phyloP scores from a whole-genome alignment of 2,329 filamentous ascomycete species.

The Cryphonectria japonica region DNA sequence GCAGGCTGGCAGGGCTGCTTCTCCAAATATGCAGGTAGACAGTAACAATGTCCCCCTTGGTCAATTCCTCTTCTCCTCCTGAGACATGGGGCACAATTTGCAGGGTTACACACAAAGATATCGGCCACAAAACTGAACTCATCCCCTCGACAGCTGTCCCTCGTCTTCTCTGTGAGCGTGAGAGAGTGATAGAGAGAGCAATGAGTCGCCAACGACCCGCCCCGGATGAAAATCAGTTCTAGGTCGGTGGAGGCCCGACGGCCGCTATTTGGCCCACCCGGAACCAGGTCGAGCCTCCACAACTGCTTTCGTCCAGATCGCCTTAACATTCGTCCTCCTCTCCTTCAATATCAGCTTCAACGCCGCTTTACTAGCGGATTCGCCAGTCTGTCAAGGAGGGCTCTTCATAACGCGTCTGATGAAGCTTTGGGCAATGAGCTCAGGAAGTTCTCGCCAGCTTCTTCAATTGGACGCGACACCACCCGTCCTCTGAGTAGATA shows the following conservation, averaged over 20 bases:
- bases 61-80: not conserved
- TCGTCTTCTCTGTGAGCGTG: not conserved
- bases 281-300: not conserved
- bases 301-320: not conserved
- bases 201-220: slow-evolving; percentile 19
- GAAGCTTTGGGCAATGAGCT: too few species aligned
- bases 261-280: slow-evolving; percentile 18
- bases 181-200: not conserved
- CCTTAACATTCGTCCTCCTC: not conserved
- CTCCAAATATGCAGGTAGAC: not conserved
- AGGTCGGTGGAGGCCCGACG: slow-evolving; percentile 22
- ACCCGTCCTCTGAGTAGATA: slow-evolving; percentile 7
- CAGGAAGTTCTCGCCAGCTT: not conserved
- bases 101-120: not conserved
- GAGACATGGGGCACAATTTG: not conserved
- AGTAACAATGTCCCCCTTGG: not conserved
- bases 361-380: not conserved
- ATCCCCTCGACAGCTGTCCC: not conserved
- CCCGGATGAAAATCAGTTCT: slow-evolving; percentile 26
- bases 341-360: not conserved
- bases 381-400: not conserved
- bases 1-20: not conserved
- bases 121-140: not conserved
- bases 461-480: not conserved
- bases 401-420: not conserved